A percentile compares a stretch with the other conserved stretches of the same genome.
These are phyloP conservation scores for Triticum dicoccoides DNA, from an alignment of 176 grass and related monocot species.

Conservation along the genomic window DNA sequence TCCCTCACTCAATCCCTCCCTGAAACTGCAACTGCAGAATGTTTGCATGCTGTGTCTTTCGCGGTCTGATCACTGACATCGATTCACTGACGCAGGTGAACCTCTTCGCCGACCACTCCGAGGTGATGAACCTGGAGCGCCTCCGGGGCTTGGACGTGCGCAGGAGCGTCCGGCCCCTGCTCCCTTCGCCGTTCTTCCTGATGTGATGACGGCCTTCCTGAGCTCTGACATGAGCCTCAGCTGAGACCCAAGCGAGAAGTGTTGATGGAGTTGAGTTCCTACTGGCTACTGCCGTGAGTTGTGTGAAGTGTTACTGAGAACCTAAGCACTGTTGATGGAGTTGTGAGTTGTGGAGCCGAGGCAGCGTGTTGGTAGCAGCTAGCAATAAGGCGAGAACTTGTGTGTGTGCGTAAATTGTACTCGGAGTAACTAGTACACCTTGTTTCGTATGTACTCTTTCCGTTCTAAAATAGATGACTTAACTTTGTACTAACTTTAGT, in stretches of 20 bases:
- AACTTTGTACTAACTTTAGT: too few species aligned
- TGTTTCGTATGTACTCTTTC: too few species aligned
- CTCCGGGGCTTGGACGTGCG: constrained; percentile 40
- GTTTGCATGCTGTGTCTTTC: background rate
- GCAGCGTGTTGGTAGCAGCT: background rate
- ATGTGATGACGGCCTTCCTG: constrained; percentile 10
- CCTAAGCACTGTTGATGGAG: background rate
- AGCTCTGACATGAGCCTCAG: background rate
- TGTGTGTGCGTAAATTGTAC: background rate
- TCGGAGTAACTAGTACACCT: background rate
- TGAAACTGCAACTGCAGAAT: background rate
- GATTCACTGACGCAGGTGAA: constrained; percentile 49
- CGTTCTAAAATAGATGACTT: too few species aligned
- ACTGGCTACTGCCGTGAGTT: background rate
- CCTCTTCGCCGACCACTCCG: constrained; percentile 68
- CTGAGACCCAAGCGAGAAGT: background rate
- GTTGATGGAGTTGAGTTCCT: background rate
- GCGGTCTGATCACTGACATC: too few species aligned
- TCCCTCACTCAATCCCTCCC: background rate
- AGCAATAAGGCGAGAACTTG: background rate
- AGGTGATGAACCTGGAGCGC: constrained; percentile 88
- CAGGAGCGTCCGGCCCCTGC: background rate
- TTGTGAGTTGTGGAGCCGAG: background rate
- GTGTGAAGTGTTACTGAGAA: background rate
- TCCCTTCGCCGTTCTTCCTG: constrained; percentile 47